These are phyloP conservation scores for Zhuliangozyma parablackwelliae DNA, from an alignment of 1,139 yeast species.

Conservation along the genomic window DNA sequence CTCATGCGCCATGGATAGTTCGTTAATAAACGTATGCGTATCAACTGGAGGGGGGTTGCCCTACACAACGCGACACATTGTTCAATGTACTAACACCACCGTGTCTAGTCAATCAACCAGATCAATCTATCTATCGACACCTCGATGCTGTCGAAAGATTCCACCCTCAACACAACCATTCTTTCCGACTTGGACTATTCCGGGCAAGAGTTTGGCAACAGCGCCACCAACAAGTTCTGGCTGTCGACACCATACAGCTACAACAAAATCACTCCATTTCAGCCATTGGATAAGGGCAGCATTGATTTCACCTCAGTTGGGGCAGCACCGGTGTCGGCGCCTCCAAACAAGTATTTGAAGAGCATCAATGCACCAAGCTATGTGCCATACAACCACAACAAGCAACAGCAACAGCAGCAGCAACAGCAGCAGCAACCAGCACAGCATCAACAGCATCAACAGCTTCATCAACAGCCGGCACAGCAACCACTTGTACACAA, in stretches of 20 bases:
- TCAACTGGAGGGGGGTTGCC: background rate
- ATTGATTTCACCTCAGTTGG: no score
- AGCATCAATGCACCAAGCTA: slow-evolving; percentile 28
- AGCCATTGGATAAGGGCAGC: slow-evolving; percentile 2
- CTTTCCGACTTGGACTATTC: slow-evolving; percentile 2
- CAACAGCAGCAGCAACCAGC: background rate
- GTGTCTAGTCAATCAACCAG: slow-evolving; percentile 6
- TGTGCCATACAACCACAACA: slow-evolving; percentile 13
- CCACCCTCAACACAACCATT: slow-evolving; percentile 1
- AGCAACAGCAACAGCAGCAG: no score
- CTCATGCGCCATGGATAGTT: slow-evolving; percentile 1
- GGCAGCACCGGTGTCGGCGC: no score
- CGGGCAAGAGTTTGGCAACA: slow-evolving; percentile 3
- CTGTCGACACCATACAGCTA: slow-evolving; percentile 2
- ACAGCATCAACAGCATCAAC: background rate
- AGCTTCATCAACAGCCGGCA: slow-evolving; percentile 1
- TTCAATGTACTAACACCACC: slow-evolving; percentile 3
- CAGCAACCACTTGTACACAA: slow-evolving; percentile 1
- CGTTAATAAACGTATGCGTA: slow-evolving; percentile 5
- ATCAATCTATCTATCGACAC: slow-evolving; percentile 9
- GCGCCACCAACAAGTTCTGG: slow-evolving; percentile 6
- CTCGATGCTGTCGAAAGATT: slow-evolving; percentile 11
- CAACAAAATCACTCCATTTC: slow-evolving; percentile 1
- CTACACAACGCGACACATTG: background rate
- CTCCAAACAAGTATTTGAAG: slow-evolving; percentile 1